Base-by-base conservation (phyloP, 495 filamentous ascomycete species). In the Sordaria brevicollis region DNA sequence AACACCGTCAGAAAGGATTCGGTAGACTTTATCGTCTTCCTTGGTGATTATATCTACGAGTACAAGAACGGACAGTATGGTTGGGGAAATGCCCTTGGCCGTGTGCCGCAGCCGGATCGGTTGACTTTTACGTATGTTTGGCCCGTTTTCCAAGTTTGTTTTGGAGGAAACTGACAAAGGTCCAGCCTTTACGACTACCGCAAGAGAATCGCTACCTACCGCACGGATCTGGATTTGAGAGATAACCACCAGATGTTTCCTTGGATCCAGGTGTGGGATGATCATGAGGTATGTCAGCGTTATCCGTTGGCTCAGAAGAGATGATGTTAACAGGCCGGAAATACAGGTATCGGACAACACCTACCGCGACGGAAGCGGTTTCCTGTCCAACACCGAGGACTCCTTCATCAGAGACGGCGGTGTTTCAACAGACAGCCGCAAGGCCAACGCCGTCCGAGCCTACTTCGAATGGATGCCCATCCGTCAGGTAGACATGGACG, bases 11-110 rank as follows among this genome's bases (percentile, higher is more conserved):
- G 88, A 67, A 91, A 91, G 73, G 88, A 91, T 71, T 84, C 83
- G 25, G 86, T 89, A 13, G 88, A 92, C 76, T 91, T 87, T 76
- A 84, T 90, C 69, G 69, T 90, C 65, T 87, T 89, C 73, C 81
- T 90, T 13, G 88, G 88, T 25, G 89, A 92, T 74, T 91, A 90
- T 75, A 89, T 90, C 75, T 90, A 92, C 75, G 88, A 92, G 74
- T 87, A 86, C 71, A 76, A 79, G 66, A 80, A 84, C 21, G 86
- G 86, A 11, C 81, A 85, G 13, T 88, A 89, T 71, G 87, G 87
- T 21, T 86, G 82, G 81, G 86, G 84, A 33, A 73, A 85, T 67
- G 31, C 74, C 25, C 79, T 85, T 68, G 83, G 79, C 35, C 83
- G 87, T 36, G 80, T 86, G n/a, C 84, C 87, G 9, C 81, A 80